Evolutionary conservation across 306 rosid genomes (phyloP).

Genomic region (Cucurbita maxima): DNA sequence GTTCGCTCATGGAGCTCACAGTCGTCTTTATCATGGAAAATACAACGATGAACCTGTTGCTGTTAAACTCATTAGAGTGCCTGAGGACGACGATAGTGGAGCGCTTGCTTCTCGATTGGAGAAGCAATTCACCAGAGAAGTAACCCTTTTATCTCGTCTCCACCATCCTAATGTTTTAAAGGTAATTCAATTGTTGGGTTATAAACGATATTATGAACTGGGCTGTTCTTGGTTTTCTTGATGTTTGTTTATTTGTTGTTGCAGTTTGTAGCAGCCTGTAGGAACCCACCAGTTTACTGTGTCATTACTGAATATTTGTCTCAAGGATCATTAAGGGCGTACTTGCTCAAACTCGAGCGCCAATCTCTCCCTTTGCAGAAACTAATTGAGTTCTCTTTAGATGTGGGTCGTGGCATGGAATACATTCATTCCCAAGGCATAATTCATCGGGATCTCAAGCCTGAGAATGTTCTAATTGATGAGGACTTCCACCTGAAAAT

Average conservation of each 20-base stretch:
- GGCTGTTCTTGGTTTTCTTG: neutral
- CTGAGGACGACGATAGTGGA: constrained; percentile 68
- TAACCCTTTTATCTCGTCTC: constrained; percentile 64
- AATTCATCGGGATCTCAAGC: constrained; percentile 88
- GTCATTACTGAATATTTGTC: constrained; percentile 67
- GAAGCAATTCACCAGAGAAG: constrained; percentile 68
- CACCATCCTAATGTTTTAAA: constrained; percentile 66
- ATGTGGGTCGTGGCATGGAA: constrained; percentile 83
- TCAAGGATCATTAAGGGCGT: constrained; percentile 85
- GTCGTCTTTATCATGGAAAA: constrained; percentile 82
- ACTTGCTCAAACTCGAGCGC: constrained; percentile 53
- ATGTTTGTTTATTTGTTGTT: constrained; percentile 16
- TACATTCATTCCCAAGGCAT: constrained; percentile 77
- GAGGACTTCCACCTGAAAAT: constrained; percentile 50
- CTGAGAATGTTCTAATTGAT: constrained; percentile 69
- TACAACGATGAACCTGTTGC: constrained; percentile 69
- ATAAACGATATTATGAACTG: neutral
- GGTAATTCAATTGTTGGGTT: constrained; percentile 22
- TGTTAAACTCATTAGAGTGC: constrained; percentile 59
- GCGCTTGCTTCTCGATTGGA: constrained; percentile 49
- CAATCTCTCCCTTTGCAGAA: constrained; percentile 38
- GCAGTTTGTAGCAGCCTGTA: constrained; percentile 80
- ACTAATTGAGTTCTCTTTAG: constrained; percentile 51
- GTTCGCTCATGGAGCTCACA: constrained; percentile 96
- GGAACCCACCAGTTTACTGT: constrained; percentile 72